A percentile compares a stretch with the other conserved stretches of the same genome.
Evolutionary conservation across 1,284 basidiomycete species (phyloP).

Genomic region (Trichosporon sp.): DNA sequence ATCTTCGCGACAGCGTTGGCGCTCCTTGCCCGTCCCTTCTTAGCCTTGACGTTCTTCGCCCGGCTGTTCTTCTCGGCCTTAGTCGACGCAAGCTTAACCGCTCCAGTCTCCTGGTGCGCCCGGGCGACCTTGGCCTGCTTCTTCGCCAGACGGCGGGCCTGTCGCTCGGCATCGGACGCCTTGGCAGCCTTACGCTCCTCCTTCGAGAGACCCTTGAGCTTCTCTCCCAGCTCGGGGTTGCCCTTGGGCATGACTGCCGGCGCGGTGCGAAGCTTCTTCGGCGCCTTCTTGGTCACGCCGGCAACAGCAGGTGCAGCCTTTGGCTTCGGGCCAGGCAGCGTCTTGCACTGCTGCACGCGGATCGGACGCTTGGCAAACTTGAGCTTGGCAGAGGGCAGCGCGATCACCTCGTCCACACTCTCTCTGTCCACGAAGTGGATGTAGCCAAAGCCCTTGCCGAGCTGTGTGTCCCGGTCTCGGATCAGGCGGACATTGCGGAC

Average conservation of each 20-base stretch:
- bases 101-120: constrained; percentile 57
- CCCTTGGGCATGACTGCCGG: constrained; percentile 57
- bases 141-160: constrained; percentile 78
- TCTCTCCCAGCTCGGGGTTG: constrained; percentile 69
- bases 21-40: constrained; percentile 44
- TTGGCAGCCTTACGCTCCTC: constrained; percentile 78
- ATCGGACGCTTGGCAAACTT: constrained; percentile 85
- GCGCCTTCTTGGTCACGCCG: constrained; percentile 1
- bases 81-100: constrained; percentile 32
- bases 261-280: constrained; percentile 4
- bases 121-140: constrained; percentile 57
- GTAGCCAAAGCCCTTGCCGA: constrained; percentile 98
- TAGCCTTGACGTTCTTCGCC: constrained; percentile 37
- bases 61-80: constrained; percentile 28
- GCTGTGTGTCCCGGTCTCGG: constrained; percentile 83
- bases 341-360: constrained; percentile 78
- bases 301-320: constrained; percentile 22
- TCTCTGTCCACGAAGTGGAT: constrained; percentile 78
- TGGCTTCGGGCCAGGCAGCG: constrained; percentile 39
- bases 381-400: constrained; percentile 65
- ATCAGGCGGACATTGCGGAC: constrained; percentile 82
- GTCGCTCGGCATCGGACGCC: constrained; percentile 65
- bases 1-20: constrained; percentile 42
- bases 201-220: constrained; percentile 69
- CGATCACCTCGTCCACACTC: constrained; percentile 82